Evolutionary conservation across 768 basidiomycete genomes (phyloP).

Genomic region (Collybia nuda): DNA sequence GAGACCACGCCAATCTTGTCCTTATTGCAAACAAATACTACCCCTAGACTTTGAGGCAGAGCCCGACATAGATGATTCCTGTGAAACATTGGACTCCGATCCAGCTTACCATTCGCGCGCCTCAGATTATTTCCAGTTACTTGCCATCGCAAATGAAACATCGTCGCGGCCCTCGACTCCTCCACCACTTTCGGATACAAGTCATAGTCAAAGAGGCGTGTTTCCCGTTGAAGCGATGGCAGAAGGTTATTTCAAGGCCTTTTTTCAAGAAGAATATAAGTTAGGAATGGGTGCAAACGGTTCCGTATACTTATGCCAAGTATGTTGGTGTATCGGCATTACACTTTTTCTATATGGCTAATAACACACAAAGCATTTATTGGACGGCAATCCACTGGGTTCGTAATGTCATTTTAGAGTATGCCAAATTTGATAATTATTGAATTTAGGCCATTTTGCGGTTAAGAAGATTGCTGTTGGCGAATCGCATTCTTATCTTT

Average conservation of each 20-base stretch:
- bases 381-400: slow-evolving; percentile 88
- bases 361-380: slow-evolving; percentile 10
- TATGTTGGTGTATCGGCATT: slow-evolving; percentile 25
- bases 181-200: slow-evolving; percentile 20
- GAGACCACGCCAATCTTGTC: slow-evolving; percentile 45
- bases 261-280: slow-evolving; percentile 87
- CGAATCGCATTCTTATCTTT: slow-evolving; percentile 81
- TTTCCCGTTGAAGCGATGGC: slow-evolving; percentile 79
- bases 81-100: slow-evolving; percentile 33
- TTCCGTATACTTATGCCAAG: slow-evolving; percentile 86
- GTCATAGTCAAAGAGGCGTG: slow-evolving; percentile 23
- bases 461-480: slow-evolving; percentile 98
- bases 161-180: slow-evolving; percentile 55
- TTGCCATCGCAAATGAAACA: slow-evolving; percentile 71
- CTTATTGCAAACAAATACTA: slow-evolving; percentile 70
- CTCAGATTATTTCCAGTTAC: slow-evolving; percentile 79
- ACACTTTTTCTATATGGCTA: not conserved
- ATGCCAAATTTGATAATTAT: slow-evolving; percentile 1
- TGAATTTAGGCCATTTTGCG: slow-evolving; percentile 71
- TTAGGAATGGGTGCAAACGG: slow-evolving; percentile 97
- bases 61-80: slow-evolving; percentile 27
- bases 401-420: slow-evolving; percentile 15
- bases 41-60: slow-evolving; percentile 40
- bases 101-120: slow-evolving; percentile 53
- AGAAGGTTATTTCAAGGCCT: slow-evolving; percentile 89